Conservation (phyloP, 1,284 basidiomycete species). For the Marasmius fiardii region DNA sequence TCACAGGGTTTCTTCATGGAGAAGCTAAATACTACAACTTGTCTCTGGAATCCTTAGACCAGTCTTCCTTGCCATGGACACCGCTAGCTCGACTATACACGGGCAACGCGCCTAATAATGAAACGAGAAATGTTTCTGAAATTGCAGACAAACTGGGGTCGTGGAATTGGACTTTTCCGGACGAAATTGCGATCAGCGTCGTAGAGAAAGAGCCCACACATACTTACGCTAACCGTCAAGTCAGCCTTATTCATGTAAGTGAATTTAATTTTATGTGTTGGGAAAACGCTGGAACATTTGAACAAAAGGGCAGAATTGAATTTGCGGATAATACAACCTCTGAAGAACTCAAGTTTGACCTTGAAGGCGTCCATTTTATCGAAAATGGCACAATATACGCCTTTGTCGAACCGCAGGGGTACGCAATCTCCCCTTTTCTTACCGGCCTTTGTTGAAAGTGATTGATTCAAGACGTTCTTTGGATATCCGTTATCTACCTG, state of each 20-base stretch:
- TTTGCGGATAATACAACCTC: slow-evolving; percentile 46
- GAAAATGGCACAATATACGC: slow-evolving; percentile 78
- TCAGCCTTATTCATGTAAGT: slow-evolving; percentile 65
- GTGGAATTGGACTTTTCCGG: slow-evolving; percentile 69
- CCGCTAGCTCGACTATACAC: slow-evolving; percentile 46
- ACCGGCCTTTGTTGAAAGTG: slow-evolving; percentile 6
- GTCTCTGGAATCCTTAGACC: slow-evolving; percentile 38
- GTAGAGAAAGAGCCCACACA: slow-evolving; percentile 51
- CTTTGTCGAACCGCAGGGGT: slow-evolving; percentile 68
- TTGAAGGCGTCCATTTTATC: slow-evolving; percentile 78
- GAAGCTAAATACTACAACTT: slow-evolving; percentile 61
- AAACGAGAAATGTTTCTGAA: slow-evolving; percentile 47
- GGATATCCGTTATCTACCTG: slow-evolving; percentile 67
- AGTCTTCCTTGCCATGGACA: slow-evolving; percentile 42
- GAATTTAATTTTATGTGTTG: not conserved
- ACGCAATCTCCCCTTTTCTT: slow-evolving; percentile 17
- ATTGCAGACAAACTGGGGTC: slow-evolving; percentile 42
- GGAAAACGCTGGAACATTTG: slow-evolving; percentile 3
- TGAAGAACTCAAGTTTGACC: slow-evolving; percentile 63
- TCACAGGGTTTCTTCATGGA: slow-evolving; percentile 74
- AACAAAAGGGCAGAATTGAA: slow-evolving; percentile 64
- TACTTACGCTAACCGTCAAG: slow-evolving; percentile 34
- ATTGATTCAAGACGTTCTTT: slow-evolving; percentile 42
- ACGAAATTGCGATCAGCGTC: slow-evolving; percentile 61
- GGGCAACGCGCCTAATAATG: slow-evolving; percentile 22